Conservation (phyloP, 1,139 yeast species). For the Zygotorulaspora mrakii region DNA sequence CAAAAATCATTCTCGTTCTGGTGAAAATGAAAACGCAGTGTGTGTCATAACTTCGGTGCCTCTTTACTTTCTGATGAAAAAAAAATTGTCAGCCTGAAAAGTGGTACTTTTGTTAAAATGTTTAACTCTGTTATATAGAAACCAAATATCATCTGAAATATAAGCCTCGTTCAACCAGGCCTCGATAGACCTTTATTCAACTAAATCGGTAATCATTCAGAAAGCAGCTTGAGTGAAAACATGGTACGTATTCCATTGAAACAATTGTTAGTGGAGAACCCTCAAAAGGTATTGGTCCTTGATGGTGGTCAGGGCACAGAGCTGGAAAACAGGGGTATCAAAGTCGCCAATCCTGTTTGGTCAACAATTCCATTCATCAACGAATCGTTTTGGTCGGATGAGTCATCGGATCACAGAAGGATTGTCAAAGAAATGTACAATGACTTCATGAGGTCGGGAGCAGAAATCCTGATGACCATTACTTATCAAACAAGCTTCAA, state of each 20-base stretch:
- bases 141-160: too few relatives aligned
- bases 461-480: conserved; percentile 54
- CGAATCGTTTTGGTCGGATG: conserved; percentile 26
- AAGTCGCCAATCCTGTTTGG: conserved; percentile 38
- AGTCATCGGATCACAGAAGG: conserved; percentile 40
- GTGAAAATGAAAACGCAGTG: too few relatives aligned
- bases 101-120: too few relatives aligned
- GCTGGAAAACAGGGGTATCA: conserved; percentile 39
- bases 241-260: conserved; percentile 11
- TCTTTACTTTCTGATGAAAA: too few relatives aligned
- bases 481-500: conserved; percentile 55
- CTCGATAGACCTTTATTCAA: conserved; percentile 2
- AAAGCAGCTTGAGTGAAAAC: not conserved
- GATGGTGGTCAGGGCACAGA: conserved; percentile 49
- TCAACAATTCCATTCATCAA: conserved; percentile 42
- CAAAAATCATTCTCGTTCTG: too few relatives aligned
- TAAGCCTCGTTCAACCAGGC: conserved; percentile 5
- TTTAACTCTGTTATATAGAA: too few relatives aligned
- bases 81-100: too few relatives aligned
- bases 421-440: conserved; percentile 48
- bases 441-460: conserved; percentile 52
- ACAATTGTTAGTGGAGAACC: conserved; percentile 6
- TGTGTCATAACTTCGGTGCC: too few relatives aligned
- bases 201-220: conserved; percentile 2
- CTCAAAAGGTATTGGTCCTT: conserved; percentile 31